Conservation (phyloP, 208 protist genomes). For the Lotmaria passim region DNA sequence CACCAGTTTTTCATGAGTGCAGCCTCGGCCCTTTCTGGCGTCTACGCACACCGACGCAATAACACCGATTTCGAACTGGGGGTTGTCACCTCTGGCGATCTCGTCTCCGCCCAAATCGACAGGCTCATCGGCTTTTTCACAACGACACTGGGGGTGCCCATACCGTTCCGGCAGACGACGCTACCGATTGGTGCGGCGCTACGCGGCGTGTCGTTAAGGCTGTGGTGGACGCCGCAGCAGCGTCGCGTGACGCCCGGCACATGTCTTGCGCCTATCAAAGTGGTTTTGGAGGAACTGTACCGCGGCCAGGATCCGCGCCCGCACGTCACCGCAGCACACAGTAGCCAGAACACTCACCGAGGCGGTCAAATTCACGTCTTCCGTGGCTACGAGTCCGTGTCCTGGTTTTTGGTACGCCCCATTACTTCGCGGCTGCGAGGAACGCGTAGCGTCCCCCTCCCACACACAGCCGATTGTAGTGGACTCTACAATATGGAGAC, state of each 20-base stretch:
- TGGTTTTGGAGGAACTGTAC: slow-evolving; percentile 46
- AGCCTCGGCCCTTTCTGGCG: slow-evolving; percentile 22
- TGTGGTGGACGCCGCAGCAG: slow-evolving; percentile 67
- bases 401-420: slow-evolving; percentile 57
- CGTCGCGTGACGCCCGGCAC: slow-evolving; percentile 51
- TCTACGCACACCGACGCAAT: slow-evolving; percentile 43
- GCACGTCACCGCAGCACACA: background rate
- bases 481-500: background rate
- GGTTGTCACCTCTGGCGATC: slow-evolving; percentile 44
- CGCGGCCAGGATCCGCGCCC: background rate
- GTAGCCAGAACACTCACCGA: background rate
- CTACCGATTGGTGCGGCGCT: slow-evolving; percentile 57
- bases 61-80: slow-evolving; percentile 39
- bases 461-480: slow-evolving; percentile 3
- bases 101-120: slow-evolving; percentile 15
- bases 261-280: slow-evolving; percentile 50
- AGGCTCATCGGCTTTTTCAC: slow-evolving; percentile 31
- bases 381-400: slow-evolving; percentile 45
- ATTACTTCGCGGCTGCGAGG: slow-evolving; percentile 44
- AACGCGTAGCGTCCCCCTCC: slow-evolving; percentile 22
- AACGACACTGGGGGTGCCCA: slow-evolving; percentile 2
- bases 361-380: slow-evolving; percentile 23
- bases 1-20: background rate
- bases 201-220: slow-evolving; percentile 42
- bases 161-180: slow-evolving; percentile 17